Evolutionary conservation across 176 grass and related monocot genomes (phyloP), one percentile per base, ranked within the genome.

Genomic region (Cocos nucifera): DNA sequence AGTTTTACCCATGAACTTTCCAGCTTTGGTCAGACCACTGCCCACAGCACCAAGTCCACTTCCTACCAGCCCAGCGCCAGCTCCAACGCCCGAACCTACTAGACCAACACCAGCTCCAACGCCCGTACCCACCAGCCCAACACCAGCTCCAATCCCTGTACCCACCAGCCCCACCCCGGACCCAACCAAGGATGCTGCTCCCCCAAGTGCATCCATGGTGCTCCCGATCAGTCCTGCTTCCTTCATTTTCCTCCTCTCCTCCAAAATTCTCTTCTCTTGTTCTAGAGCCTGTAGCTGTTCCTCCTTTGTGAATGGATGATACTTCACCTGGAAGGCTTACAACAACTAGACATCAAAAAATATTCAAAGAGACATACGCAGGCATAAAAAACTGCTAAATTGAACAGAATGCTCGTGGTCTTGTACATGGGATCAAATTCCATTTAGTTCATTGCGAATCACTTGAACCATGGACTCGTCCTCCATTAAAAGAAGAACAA

Each of bases 211-310:
- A 67, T 95, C 90, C 53, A 74, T 77, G 6, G 83, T 79, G 60
- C 83, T 79, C 49, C 67, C 85, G 12, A 90, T 74, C 22, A 78
- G 48, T 26, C 63, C 88, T 23, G 87, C 75, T 64, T 80, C 74
- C 78, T 88, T 98, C 73, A 39, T 66, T 65, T 86, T 92, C 73
- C 70, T 82, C 75, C 79, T 73, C 61, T 80, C 83, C 58, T 98
- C 93, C 64, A 81, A 52, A 32, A 49, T 17, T 59, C 2, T 83
- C 73, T 98, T 98, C 84, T 98, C 93, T 81, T 78, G 58, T 73
- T 98, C 84, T 51, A 89, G 72, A 39, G 93, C 87, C 70, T 68
- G 52, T 24, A 70, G 53, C 22, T 89, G 87, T 67, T 98, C 93
- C 49, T 77, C 69, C 61, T 83, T 83, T 57, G 73, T 98, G 81